Percentiles rank a stretch among this genome's conserved stretches.
Evolutionary conservation across 1,284 basidiomycete species (phyloP).

Genomic region (Prillingera fragicola): DNA sequence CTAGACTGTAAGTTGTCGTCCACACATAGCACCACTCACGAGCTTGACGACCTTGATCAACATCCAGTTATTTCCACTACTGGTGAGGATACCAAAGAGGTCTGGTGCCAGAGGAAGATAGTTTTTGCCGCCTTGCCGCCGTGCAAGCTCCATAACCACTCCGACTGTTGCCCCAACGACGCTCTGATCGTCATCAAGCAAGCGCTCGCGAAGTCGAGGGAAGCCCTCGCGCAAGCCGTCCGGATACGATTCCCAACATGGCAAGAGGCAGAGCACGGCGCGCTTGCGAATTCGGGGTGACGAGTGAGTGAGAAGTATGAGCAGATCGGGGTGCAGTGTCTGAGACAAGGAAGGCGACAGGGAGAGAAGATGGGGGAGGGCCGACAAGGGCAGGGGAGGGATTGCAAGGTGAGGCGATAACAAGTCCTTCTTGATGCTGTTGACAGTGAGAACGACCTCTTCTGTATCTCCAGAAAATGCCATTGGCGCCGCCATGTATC

Average conservation of each 20-base stretch:
- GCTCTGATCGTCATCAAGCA: constrained; percentile 80
- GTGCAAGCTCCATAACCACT: constrained; percentile 87
- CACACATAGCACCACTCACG: constrained; percentile 51
- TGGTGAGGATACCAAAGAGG: constrained; percentile 89
- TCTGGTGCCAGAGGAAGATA: constrained; percentile 84
- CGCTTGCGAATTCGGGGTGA: constrained; percentile 81
- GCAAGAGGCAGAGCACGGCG: constrained; percentile 75
- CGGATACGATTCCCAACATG: constrained; percentile 70
- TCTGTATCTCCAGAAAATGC: constrained; percentile 93
- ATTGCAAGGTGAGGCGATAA: constrained; percentile 65
- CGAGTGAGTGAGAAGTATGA: constrained; percentile 86
- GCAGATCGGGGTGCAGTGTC: constrained; percentile 80
- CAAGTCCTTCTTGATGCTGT: constrained; percentile 96
- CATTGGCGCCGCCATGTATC: constrained; percentile 89
- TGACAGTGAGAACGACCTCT: constrained; percentile 95
- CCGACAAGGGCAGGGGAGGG: constrained; percentile 75
- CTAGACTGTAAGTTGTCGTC: constrained; percentile 49
- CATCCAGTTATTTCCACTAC: constrained; percentile 98
- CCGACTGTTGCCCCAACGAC: constrained; percentile 91
- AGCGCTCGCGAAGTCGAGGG: constrained; percentile 68
- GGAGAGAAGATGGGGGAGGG: constrained; percentile 81
- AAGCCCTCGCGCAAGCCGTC: constrained; percentile 65
- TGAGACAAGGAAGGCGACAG: constrained; percentile 81
- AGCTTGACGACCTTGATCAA: constrained; percentile 98
- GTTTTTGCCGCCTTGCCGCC: constrained; percentile 63